Evolutionary conservation across 2,329 filamentous ascomycete species (phyloP), one percentile per base, ranked within the genome.

Genomic region (Pseudogymnoascus sp.): DNA sequence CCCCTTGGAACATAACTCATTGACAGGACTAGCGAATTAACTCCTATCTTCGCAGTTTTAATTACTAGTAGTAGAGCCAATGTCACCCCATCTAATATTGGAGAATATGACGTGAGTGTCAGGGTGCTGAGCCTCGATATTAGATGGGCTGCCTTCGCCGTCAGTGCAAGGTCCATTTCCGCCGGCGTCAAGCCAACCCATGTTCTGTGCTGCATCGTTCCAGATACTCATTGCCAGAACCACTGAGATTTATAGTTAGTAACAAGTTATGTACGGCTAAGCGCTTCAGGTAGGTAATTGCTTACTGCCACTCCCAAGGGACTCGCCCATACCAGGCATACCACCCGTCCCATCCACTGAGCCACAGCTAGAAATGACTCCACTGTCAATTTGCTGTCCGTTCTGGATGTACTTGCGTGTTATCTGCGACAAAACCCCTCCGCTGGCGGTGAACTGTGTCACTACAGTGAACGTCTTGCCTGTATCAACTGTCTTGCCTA

Each of bases 61-160:
- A 11, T 15, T 15, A 39, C 37, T 39, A 39, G 37, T 39, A 39
- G 37, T 39, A 20, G 37, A 39, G 7, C 78, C 80, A 65, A 85
- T 79, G 65, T 84, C 80, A 18, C 82, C 82, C 75, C 80, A 82
- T 66, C 76, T 77, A 66, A 85, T 80, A 67, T 83, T 79, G 63
- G 76, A 79, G 67, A 82, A 84, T 1, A 73, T 77, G 5, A 84
- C 80, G 12, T 74, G 74, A 0, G 81, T 78, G 53, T 72, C 72
- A 1, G 78, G 76, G 66, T 79, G 72, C 20, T 79, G 68, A 57
- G 72, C 70, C 62, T 75, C 64, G 61, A 85, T 80, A 15, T 74
- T 70, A 37, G 71, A 69, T 0, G 82, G 82, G 61, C 76, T 74
- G 0, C 82, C 82, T 66, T 80, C 78, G 0, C 75, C 79, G 6